A percentile compares a stretch with the other conserved stretches of the same genome.
Evolutionary conservation across 2,329 filamentous ascomycete species (phyloP).

Genomic region (Aspergillus eucalypticola): DNA sequence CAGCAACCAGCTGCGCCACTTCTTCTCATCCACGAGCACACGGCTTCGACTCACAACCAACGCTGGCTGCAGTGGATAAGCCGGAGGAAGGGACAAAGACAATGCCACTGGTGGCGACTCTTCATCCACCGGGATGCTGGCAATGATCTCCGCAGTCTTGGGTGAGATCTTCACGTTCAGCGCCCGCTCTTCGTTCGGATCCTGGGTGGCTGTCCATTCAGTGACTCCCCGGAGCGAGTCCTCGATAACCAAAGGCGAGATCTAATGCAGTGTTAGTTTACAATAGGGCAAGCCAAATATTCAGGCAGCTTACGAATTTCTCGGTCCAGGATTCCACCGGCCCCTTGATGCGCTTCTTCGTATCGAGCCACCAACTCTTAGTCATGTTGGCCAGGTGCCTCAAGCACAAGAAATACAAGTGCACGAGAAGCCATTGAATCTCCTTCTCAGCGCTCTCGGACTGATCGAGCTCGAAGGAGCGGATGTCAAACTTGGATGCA

Average conservation of each 20-base stretch:
- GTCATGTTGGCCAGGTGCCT: constrained; percentile 76
- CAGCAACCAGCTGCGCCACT: constrained; percentile 89
- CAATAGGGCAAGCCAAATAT: not conserved
- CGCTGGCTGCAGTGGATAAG: constrained; percentile 80
- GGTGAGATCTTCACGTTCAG: constrained; percentile 70
- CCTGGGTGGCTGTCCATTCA: constrained; percentile 46
- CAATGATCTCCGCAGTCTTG: constrained; percentile 73
- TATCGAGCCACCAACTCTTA: constrained; percentile 80
- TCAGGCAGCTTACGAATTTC: constrained; percentile 76
- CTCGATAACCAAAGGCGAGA: constrained; percentile 45
- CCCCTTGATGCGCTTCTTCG: constrained; percentile 74
- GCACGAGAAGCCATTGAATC: constrained; percentile 78
- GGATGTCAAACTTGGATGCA: constrained; percentile 69
- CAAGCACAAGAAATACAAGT: constrained; percentile 81
- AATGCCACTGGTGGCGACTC: constrained; percentile 78
- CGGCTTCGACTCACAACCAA: constrained; percentile 75
- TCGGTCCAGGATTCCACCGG: constrained; percentile 83
- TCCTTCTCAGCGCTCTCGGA: constrained; percentile 70
- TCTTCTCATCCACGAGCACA: constrained; percentile 84
- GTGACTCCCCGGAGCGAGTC: constrained; percentile 43
- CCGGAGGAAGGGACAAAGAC: constrained; percentile 73
- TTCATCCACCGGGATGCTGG: constrained; percentile 86
- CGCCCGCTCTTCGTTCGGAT: constrained; percentile 53
- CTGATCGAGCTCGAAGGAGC: constrained; percentile 59
- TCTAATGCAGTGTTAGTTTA: constrained; percentile 28